A percentile compares a stretch with the other conserved stretches of the same genome.
These are phyloP conservation scores for Ophiostoma perfectum DNA, from an alignment of 2,329 filamentous ascomycete genomes.

Conservation along the genomic window DNA sequence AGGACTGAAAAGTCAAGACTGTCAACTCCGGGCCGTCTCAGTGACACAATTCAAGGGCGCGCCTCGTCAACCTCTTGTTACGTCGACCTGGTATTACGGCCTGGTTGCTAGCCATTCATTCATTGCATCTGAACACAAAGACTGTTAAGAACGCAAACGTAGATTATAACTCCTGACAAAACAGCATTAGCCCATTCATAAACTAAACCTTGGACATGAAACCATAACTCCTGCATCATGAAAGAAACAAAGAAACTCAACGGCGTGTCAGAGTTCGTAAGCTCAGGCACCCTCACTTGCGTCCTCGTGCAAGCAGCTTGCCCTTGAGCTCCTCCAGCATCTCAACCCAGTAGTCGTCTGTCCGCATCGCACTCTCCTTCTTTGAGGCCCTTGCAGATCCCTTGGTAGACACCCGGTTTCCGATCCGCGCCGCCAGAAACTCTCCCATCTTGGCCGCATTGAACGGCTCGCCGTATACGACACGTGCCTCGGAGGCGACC, in stretches of 20 bases:
- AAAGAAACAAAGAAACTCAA: conserved; percentile 12
- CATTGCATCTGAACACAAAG: too few relatives aligned
- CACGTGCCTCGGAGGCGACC: conserved; percentile 52
- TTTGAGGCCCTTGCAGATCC: conserved; percentile 25
- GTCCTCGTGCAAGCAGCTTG: conserved; percentile 51
- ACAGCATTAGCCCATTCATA: not conserved
- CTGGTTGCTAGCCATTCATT: too few relatives aligned
- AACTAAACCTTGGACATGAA: not conserved
- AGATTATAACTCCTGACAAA: not conserved
- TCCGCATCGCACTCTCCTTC: conserved; percentile 29
- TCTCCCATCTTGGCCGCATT: conserved; percentile 70
- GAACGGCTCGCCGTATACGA: conserved; percentile 74
- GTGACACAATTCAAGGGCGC: too few relatives aligned
- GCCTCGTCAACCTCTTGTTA: too few relatives aligned
- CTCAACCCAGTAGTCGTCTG: conserved; percentile 45
- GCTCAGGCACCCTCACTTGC: conserved; percentile 36
- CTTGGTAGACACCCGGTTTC: conserved; percentile 32
- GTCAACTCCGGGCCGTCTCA: too few relatives aligned
- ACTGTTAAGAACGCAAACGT: not conserved
- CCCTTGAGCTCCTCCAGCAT: conserved; percentile 51
- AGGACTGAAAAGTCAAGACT: too few relatives aligned
- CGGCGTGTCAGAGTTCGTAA: not conserved
- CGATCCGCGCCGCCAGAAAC: conserved; percentile 56
- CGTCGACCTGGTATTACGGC: too few relatives aligned
- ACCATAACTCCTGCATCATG: not conserved